These are phyloP conservation scores for Ceratocystis harringtonii DNA, from an alignment of 2,329 filamentous ascomycete species.

Conservation along the genomic window DNA sequence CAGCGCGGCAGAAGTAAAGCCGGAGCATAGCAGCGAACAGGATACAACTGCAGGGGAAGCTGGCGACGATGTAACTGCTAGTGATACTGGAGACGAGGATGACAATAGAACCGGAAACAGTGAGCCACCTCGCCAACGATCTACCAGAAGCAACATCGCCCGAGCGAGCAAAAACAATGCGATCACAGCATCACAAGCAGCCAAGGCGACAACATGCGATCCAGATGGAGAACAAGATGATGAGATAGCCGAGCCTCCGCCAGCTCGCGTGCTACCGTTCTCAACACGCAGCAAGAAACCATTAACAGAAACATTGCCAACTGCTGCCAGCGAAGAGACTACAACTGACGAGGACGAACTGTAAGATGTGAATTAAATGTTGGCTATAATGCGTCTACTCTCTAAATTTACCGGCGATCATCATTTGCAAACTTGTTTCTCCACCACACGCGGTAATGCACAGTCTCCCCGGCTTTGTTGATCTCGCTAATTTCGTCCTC, in stretches of 20 bases:
- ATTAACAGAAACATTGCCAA: slow-evolving; percentile 24
- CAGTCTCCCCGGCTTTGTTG: slow-evolving; percentile 38
- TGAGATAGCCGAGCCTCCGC: slow-evolving; percentile 22
- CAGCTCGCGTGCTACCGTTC: slow-evolving; percentile 33
- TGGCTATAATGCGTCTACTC: background rate
- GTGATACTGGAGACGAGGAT: slow-evolving; percentile 30
- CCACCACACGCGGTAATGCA: slow-evolving; percentile 49
- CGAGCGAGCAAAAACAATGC: background rate
- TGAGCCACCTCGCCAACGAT: background rate
- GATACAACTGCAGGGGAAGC: slow-evolving; percentile 28
- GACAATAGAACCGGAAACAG: slow-evolving; percentile 20
- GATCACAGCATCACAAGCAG: background rate
- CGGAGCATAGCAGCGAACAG: slow-evolving; percentile 20
- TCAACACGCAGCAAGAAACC: slow-evolving; percentile 25
- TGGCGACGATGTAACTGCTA: slow-evolving; percentile 28
- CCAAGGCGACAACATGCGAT: background rate
- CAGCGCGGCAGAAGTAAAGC: slow-evolving; percentile 13
- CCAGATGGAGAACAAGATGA: slow-evolving; percentile 4
- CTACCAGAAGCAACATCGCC: slow-evolving; percentile 17
- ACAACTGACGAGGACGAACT: slow-evolving; percentile 9
- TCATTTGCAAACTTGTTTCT: slow-evolving; percentile 34
- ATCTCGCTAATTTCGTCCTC: slow-evolving; percentile 44
- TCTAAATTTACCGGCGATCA: slow-evolving; percentile 30
- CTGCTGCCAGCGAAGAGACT: slow-evolving; percentile 24
- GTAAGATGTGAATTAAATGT: background rate